Conservation (phyloP, 2,329 filamentous ascomycete genomes). For the Ophiostoma ips region DNA sequence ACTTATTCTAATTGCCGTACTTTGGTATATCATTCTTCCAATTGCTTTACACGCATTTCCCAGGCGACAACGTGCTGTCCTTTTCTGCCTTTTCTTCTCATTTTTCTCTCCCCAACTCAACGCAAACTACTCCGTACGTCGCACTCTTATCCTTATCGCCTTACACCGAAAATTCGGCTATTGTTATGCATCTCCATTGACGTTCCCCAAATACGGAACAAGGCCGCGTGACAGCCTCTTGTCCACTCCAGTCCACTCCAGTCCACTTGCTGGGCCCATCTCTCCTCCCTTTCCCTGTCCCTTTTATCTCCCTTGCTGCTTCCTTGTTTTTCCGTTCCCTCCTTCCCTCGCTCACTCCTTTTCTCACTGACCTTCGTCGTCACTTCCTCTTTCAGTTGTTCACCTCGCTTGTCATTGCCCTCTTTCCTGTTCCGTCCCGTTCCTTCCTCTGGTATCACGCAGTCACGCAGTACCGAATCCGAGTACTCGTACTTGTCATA, state of each 20-base stretch:
- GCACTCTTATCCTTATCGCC: too few species aligned
- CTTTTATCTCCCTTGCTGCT: not conserved
- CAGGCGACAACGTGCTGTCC: too few species aligned
- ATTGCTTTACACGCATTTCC: too few species aligned
- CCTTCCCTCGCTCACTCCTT: not conserved
- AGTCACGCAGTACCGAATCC: not conserved
- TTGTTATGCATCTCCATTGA: too few species aligned
- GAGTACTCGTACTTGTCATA: not conserved
- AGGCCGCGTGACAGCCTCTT: not conserved
- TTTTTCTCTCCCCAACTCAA: too few species aligned
- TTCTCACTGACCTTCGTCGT: not conserved
- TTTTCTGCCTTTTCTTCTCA: too few species aligned
- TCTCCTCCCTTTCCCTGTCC: not conserved
- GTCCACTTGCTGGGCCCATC: not conserved
- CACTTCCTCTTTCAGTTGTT: not conserved
- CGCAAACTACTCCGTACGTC: too few species aligned
- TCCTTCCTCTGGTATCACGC: too few species aligned
- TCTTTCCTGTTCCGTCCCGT: not conserved
- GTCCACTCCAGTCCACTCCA: not conserved
- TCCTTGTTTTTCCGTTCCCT: not conserved
- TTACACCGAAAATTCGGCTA: too few species aligned
- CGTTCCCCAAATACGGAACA: not conserved
- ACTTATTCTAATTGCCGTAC: too few species aligned
- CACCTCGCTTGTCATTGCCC: not conserved
- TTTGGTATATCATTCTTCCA: too few species aligned